phyloP scores from a whole-genome alignment of 2,329 filamentous ascomycete genomes.

The Drechslerella dactyloides region DNA sequence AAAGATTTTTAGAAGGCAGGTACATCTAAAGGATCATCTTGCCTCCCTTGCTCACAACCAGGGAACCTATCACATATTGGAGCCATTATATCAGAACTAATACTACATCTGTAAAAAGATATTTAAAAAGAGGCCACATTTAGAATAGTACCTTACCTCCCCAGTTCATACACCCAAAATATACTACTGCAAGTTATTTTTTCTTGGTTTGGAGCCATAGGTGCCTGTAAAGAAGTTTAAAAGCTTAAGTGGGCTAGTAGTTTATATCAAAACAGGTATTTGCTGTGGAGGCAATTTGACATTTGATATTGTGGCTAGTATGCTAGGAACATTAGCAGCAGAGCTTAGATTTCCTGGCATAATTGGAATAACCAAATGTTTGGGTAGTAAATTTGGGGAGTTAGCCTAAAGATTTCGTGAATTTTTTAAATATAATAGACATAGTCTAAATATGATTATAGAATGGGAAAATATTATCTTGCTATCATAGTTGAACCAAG shows the following conservation, averaged over 20 bases:
- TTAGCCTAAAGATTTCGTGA: constrained; percentile 9
- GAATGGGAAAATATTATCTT: constrained; percentile 6
- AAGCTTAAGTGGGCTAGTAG: constrained; percentile 8
- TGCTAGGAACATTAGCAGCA: constrained; percentile 8
- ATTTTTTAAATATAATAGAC: neutral
- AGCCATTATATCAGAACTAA: constrained; percentile 11
- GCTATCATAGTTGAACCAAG: neutral
- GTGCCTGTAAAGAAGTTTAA: constrained; percentile 7
- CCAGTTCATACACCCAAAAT: constrained; percentile 9
- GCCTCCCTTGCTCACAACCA: constrained; percentile 8
- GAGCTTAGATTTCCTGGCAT: constrained; percentile 8
- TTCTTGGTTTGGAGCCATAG: neutral
- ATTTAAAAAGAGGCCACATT: constrained; percentile 1
- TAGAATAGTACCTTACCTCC: constrained; percentile 7
- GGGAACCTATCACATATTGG: constrained; percentile 8
- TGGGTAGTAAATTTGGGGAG: neutral
- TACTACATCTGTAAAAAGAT: constrained; percentile 13
- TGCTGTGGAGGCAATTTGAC: constrained; percentile 10
- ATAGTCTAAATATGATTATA: constrained; percentile 1
- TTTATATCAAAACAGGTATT: constrained; percentile 4
- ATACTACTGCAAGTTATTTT: constrained; percentile 12
- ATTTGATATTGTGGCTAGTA: constrained; percentile 1
- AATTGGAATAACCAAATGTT: neutral
- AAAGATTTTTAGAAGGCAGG: constrained; percentile 5
- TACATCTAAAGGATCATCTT: constrained; percentile 9